Evolutionary conservation across 345 rosid species (phyloP), one percentile per base, ranked within the genome.

Genomic region (Chamaenerion angustifolium): DNA sequence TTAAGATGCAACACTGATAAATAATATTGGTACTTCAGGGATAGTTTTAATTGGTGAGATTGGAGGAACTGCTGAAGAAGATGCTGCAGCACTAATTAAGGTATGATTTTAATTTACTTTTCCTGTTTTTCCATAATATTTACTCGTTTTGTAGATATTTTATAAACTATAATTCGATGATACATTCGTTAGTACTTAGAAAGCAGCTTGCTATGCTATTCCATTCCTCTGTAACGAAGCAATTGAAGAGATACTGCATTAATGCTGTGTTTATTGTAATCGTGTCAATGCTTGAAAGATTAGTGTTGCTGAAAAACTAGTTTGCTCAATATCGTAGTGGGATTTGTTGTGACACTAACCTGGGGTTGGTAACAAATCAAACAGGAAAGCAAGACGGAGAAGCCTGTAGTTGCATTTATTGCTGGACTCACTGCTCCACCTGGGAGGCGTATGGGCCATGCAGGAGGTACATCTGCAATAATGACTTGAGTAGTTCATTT

Each of bases 351-450:
- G 15, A 23, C 35, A 37, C 15, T 50, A 12, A 21, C 10, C 12
- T 12, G 18, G 42, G 10, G 27, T 50, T 13, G 17, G 23, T 44
- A 49, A 41, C 42, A 16, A 8, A 37, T 50, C 49, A 57, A 70
- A 73, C 95, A 90, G 96, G 98, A 75, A 68, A 90, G 96, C 57
- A 83, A 87, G 49, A 86, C 98, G 56, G 77, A 86, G 51, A 90
- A 90, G 69, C 93, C 96, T 60, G 70, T 90, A 9, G 96, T 86
- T 67, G 95, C 86, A 31, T 90, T 90, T 67, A 90, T 90, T 48
- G 98, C 98, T 60, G 96, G 98, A 68, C 85, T 86, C 8, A 90
- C 98, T 55, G 98, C 98, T 40, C 95, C 98, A 51, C 95, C 98
- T 4, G 95, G 95, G 19, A 95, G 95, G 45, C 85, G 98, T 40